Base-by-base conservation (phyloP, 2,329 filamentous ascomycete genomes). In the Boeremia exigua region DNA sequence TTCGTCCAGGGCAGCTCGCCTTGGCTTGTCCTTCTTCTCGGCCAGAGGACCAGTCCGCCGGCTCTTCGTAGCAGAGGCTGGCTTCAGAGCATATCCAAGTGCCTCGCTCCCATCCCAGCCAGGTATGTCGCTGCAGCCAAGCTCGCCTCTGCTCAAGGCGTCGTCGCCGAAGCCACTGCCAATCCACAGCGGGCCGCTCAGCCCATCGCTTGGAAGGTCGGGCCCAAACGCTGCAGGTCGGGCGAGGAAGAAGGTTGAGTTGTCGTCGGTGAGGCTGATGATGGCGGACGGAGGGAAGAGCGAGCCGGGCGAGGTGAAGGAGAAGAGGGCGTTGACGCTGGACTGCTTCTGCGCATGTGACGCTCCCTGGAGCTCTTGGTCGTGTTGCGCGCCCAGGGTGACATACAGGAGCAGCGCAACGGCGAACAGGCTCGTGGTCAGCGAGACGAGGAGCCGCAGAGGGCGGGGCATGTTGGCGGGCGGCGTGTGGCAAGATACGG, bases 191-290 rank as follows among this genome's bases (percentile, higher is more conserved):
- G 93, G 90, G 14, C 92, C 93, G 70, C 91, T 96, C 61, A 98
- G 78, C 25, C 95, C 94, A 54, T 84, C 86, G 11, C 81, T 75
- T 0, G 90, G 90, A 34, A 99, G 79, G 34, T 85, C 79, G 4
- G 95, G 92, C 0, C 95, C 95, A 78, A 98, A 99, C 34, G 92
- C 93, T 48, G 95, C 95, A 56, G 95, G 95, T 44, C 95, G 85
- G 38, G 95, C 93, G 51, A 96, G 83, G 78, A 99, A 99, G 66
- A 96, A 96, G 11, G 95, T 99, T 65, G 92, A 96, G 77, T 99
- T 99, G 77, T 99, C 95, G 76, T 98, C 92, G 70, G 93, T 96
- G 59, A 99, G 84, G 75, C 91, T 96, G 73, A 99, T 97, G 68
- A 96, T 90, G 43, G 95, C 95, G 62, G 95, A 96, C 3, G 93